These are phyloP conservation scores for Fragosphaeria purpurea DNA, from an alignment of 2,329 filamentous ascomycete genomes.

Conservation along the genomic window DNA sequence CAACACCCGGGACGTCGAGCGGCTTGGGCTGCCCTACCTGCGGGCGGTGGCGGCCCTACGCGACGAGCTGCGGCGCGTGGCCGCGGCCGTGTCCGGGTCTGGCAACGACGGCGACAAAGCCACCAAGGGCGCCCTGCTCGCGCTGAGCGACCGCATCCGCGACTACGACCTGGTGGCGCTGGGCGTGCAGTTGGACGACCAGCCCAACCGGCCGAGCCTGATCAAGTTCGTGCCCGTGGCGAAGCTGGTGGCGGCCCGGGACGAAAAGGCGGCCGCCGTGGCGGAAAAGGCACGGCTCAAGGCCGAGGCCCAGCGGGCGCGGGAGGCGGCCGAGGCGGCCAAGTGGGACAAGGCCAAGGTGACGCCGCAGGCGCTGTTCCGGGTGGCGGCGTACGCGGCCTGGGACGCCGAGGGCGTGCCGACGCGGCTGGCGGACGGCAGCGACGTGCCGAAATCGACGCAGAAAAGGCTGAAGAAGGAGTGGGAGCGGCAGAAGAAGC, in stretches of 20 bases:
- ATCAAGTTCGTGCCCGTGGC: conserved; percentile 54
- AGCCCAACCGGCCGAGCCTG: conserved; percentile 45
- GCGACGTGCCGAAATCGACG: conserved; percentile 54
- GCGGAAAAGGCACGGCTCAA: conserved; percentile 38
- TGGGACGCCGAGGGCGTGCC: conserved; percentile 61
- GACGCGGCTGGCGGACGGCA: conserved; percentile 48
- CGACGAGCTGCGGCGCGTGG: conserved; percentile 22
- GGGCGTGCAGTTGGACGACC: conserved; percentile 62
- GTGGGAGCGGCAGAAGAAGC: conserved; percentile 62
- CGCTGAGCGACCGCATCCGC: conserved; percentile 54
- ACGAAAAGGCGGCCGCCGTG: conserved; percentile 41
- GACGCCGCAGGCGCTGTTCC: conserved; percentile 23
- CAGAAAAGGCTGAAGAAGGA: conserved; percentile 59
- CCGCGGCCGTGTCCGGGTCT: conserved; percentile 9
- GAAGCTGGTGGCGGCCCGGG: conserved; percentile 38
- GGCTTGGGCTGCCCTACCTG: conserved; percentile 45
- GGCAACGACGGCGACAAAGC: background rate
- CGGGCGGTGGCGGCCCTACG: conserved; percentile 39
- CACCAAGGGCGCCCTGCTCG: conserved; percentile 28
- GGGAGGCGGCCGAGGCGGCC: conserved; percentile 20
- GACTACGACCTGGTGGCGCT: conserved; percentile 56
- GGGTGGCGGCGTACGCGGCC: conserved; percentile 39
- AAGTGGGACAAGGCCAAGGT: conserved; percentile 18
- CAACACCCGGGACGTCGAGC: conserved; percentile 9
- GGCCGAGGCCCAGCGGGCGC: conserved; percentile 32